Conservation (phyloP, 257 asterid genomes). For the Osmanthus fragrans region DNA sequence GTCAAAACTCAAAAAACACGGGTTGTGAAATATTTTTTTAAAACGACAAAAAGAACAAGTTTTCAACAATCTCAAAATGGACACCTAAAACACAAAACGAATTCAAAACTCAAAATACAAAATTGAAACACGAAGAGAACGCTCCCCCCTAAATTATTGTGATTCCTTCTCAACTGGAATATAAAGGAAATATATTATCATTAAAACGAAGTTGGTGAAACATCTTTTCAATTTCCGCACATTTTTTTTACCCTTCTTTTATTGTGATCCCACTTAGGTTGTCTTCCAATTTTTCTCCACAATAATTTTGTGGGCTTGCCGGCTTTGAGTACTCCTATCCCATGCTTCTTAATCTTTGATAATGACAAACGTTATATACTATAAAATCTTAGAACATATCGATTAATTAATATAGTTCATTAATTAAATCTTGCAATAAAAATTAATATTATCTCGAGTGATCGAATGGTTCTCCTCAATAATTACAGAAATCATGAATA, state of each 20-base stretch:
- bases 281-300: not conserved
- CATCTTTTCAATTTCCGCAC: constrained; percentile 14
- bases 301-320: not conserved
- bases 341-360: not conserved
- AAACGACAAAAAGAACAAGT: too few species aligned
- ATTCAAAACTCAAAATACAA: too few species aligned
- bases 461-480: too few species aligned
- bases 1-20: too few species aligned
- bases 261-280: not conserved
- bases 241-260: not conserved
- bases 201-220: constrained; percentile 9
- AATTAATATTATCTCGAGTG: too few species aligned
- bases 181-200: not conserved
- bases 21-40: too few species aligned
- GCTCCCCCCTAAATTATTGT: too few species aligned
- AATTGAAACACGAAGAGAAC: too few species aligned
- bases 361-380: not conserved
- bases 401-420: not conserved
- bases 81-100: too few species aligned
- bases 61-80: too few species aligned
- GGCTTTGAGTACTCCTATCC: not conserved
- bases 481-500: too few species aligned
- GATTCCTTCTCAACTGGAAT: not conserved
- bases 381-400: not conserved
- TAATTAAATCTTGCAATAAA: not conserved